These are phyloP conservation scores for Pigoraptor vietnamica DNA, from an alignment of 78 protist genomes.

Conservation along the genomic window DNA sequence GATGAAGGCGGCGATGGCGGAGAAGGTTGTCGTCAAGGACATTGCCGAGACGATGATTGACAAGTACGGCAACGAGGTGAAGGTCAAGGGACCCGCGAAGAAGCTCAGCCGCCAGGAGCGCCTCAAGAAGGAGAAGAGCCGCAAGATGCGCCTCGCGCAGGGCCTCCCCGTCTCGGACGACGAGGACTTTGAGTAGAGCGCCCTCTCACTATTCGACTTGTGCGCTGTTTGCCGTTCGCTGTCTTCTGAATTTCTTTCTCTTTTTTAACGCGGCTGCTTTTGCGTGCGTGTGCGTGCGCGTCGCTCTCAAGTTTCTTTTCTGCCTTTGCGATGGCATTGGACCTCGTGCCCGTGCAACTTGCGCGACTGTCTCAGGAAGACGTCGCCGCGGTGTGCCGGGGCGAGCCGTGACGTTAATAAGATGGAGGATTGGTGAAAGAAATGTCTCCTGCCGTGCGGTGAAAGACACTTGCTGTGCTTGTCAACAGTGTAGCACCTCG, in stretches of 20 bases:
- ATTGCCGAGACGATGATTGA: not conserved
- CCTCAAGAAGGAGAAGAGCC: slow-evolving; percentile 3
- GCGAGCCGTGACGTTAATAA: no score
- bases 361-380: no score
- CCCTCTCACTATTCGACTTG: no score
- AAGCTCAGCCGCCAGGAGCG: slow-evolving; percentile 18
- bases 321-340: not conserved
- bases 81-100: slow-evolving; percentile 19
- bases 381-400: no score
- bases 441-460: no score
- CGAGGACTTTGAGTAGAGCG: not conserved
- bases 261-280: not conserved
- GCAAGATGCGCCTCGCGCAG: not conserved
- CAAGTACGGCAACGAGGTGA: slow-evolving; percentile 20
- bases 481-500: no score
- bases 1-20: slow-evolving; percentile 34
- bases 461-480: no score
- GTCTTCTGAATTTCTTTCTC: not conserved
- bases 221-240: not conserved
- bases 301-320: not conserved
- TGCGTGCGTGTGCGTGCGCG: not conserved
- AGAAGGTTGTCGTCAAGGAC: slow-evolving; percentile 24
- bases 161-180: slow-evolving; percentile 5
- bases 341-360: no score
- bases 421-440: no score